Base-by-base conservation (phyloP, 495 filamentous ascomycete species). In the Aspergillus campestris region DNA sequence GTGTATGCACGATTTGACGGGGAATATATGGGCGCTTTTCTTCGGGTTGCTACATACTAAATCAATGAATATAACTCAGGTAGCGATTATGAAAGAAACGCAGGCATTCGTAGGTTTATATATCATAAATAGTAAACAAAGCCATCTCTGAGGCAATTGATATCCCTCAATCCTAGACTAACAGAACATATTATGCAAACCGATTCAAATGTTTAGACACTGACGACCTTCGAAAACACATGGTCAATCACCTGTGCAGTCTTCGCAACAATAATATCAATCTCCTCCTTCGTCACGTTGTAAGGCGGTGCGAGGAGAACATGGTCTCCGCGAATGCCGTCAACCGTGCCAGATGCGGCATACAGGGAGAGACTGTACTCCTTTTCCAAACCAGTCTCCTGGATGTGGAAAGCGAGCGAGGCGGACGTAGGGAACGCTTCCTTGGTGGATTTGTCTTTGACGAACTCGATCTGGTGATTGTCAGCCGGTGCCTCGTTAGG, bases 231-330 rank as follows among this genome's bases (percentile, higher is more conserved):
- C 0, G 39, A 40, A 55, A 73, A 64, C 7, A 70, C 64, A 27
- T 53, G 60, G 3, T 56, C 47, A 9, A 73, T 30, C 31, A 71
- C 65, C 38, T 44, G 53, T 3, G 24, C 62, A 5, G 74, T 62
- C 5, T 53, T 61, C 14, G 71, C 57, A 30, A 79, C 71, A 40
- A 87, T 80, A 38, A 62, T 65, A 49, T 81, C 75, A 42, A 88
- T 72, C 29, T 86, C 82, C 8, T 77, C 73, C 30, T 58, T 60
- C 0, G 74, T 77, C 36, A 84, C 69, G 45, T 76, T 89, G 61
- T 83, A 94, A 1, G 87, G 73, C 3, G 89, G 89, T 14, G 83
- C 75, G 44, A 95, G 51, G 30, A 94, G 66, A 10, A 90, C 62
- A 65, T 89, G 83, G 54, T 95, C 89, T 1, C 87, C 88, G 3